Evolutionary conservation across 1,284 basidiomycete genomes (phyloP), one percentile per base, ranked within the genome.

Genomic region (Marasmius fiardii): DNA sequence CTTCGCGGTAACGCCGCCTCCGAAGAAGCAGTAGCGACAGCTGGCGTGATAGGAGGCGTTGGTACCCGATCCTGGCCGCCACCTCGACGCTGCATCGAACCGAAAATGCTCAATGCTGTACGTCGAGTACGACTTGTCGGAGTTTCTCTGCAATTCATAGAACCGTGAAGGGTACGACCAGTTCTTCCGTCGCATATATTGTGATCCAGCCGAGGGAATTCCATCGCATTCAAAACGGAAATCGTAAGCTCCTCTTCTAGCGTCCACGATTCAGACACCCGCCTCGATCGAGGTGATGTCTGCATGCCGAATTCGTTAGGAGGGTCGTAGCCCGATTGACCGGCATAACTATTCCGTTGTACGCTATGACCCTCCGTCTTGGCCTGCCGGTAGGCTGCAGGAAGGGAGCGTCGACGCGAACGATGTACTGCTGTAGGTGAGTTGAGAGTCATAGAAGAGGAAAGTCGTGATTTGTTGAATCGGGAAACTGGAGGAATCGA

Each of bases 221-320:
- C 67, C 70, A 73, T 71, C 8, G 71, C 71, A 53, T 66, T 60
- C 50, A 74, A 60, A 33, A 76, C 60, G 10, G 71, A 66, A n/a
- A 74, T 65, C 23, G 72, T 71, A 45, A 75, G 64, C 54, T 65
- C 64, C 53, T 75, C 71, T 43, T 66, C 68, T 47, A 66, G 51
- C 6, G 64, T 64, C 68, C 61, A 65, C 18, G 31, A 43, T 28
- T 44, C 48, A 43, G 52, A 33, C 20, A 53, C 20, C 47, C 31
- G 24, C 26, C 47, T 28, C 26, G 31, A 31, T 26, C 47, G 47
- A 41, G 39, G 39, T 4, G 39, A 41, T 7, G 39, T 18, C n/a
- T 16, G n/a, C n/a, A 41, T 20, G n/a, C 39, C 39, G 7, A 41
- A 41, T 20, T 41, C 39, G 16, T 41, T 20, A 18, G 39, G 39